Percentiles rank a stretch among this genome's conserved stretches.
phyloP scores from a whole-genome alignment of 768 basidiomycete species.

The Boletus vinaceobasis region DNA sequence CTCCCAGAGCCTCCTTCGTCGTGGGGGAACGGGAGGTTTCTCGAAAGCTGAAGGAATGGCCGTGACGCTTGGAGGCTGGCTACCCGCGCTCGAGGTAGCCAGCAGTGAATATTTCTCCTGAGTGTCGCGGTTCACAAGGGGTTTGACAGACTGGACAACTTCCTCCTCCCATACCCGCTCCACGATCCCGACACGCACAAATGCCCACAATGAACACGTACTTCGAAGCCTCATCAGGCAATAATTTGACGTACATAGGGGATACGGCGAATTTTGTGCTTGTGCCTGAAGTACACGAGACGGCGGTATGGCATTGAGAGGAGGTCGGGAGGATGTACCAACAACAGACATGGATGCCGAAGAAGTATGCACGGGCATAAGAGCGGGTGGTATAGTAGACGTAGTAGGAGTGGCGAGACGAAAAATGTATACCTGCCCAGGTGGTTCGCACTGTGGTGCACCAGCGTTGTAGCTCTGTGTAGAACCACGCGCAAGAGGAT shows the following conservation, averaged over 20 bases:
- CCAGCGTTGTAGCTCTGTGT: conserved; percentile 13
- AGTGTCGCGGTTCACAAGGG: conserved; percentile 13
- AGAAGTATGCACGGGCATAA: conserved; percentile 19
- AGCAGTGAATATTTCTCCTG: not conserved
- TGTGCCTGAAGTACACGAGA: conserved; percentile 34
- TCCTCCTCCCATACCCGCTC: conserved; percentile 91
- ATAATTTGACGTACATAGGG: conserved; percentile 83
- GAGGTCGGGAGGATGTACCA: conserved; percentile 17
- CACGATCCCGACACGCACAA: conserved; percentile 75
- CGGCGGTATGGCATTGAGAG: conserved; percentile 39
- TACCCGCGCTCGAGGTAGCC: not conserved
- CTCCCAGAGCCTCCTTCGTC: conserved; percentile 63
- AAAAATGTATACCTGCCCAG: conserved; percentile 63
- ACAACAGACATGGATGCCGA: conserved; percentile 34
- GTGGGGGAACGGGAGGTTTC: conserved; percentile 62
- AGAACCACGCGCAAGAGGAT: conserved; percentile 38
- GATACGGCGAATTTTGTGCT: conserved; percentile 40
- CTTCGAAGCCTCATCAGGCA: conserved; percentile 77
- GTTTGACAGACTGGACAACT: conserved; percentile 33
- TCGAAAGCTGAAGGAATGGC: conserved; percentile 19
- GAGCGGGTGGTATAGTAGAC: conserved; percentile 22
- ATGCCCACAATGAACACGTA: conserved; percentile 90
- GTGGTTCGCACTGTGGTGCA: conserved; percentile 30
- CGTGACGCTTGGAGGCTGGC: not conserved
- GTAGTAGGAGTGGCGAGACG: conserved; percentile 42